These are phyloP conservation scores for Letharia lupina DNA, from an alignment of 495 filamentous ascomycete species.

Conservation along the genomic window DNA sequence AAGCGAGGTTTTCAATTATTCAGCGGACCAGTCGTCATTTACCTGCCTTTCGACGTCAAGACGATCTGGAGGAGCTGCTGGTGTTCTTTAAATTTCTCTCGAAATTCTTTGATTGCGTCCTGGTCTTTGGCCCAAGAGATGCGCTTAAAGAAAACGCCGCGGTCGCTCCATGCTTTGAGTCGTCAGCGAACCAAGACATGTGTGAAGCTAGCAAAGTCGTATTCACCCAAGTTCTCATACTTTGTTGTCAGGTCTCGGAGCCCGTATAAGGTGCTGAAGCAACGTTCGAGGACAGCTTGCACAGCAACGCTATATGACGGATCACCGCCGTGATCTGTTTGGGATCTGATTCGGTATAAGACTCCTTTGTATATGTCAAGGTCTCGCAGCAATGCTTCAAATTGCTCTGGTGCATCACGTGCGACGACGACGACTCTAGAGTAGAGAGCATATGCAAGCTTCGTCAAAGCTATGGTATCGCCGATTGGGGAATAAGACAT, in stretches of 20 bases:
- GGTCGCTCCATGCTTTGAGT: constrained; percentile 17
- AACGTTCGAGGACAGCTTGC: constrained; percentile 4
- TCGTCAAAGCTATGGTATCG: constrained; percentile 10
- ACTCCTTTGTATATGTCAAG: constrained; percentile 12
- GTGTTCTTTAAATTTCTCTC: constrained; percentile 8
- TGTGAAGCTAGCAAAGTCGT: not conserved
- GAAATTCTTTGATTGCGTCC: constrained; percentile 12
- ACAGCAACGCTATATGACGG: not conserved
- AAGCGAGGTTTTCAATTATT: not conserved
- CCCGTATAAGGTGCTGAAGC: constrained; percentile 9
- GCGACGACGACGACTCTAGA: constrained; percentile 16
- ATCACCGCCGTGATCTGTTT: not conserved
- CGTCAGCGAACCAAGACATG: constrained; percentile 1
- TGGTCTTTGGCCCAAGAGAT: constrained; percentile 16
- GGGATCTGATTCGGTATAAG: constrained; percentile 6
- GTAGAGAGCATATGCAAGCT: constrained; percentile 16
- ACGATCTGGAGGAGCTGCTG: constrained; percentile 14
- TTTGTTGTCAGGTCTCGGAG: constrained; percentile 12
- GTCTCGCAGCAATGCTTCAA: constrained; percentile 9
- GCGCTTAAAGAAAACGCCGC: constrained; percentile 13
- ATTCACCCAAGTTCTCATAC: constrained; percentile 21
- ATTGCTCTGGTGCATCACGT: constrained; percentile 16
- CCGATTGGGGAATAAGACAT: constrained; percentile 16
- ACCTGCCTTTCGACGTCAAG: constrained; percentile 19
- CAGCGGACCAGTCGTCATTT: not conserved